Percentiles rank a stretch among this genome's conserved stretches.
Conservation (phyloP, 768 basidiomycete genomes). For the Mycena belliarum region DNA sequence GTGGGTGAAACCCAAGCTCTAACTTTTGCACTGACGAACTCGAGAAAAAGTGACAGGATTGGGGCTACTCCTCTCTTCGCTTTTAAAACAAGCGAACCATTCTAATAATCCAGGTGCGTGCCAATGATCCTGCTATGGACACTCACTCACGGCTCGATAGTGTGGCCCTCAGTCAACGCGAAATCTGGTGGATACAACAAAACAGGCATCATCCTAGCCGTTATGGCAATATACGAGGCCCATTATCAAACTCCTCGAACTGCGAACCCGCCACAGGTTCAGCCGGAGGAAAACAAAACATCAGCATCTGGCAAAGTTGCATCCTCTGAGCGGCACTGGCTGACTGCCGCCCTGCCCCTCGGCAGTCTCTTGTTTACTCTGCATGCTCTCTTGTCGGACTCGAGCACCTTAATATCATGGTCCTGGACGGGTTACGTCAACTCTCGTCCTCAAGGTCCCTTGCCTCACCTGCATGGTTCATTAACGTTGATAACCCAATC, state of each 20-base stretch:
- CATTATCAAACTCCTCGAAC: conserved; percentile 47
- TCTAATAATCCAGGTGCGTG: conserved; percentile 76
- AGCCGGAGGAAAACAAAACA: not conserved
- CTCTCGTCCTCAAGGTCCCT: conserved; percentile 60
- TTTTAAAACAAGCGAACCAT: conserved; percentile 77
- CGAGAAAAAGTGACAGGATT: conserved; percentile 54
- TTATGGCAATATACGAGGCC: conserved; percentile 59
- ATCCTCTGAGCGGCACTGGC: conserved; percentile 21
- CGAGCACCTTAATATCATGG: conserved; percentile 81
- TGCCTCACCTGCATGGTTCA: conserved; percentile 70
- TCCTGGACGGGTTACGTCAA: conserved; percentile 87
- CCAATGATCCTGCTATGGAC: not conserved
- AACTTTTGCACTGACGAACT: not conserved
- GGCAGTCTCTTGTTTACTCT: conserved; percentile 72
- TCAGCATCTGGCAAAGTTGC: not conserved
- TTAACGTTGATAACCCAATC: conserved; percentile 66
- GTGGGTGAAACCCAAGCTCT: conserved; percentile 35
- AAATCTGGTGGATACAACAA: conserved; percentile 72
- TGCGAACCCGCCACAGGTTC: conserved; percentile 20
- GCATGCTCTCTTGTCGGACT: conserved; percentile 72
- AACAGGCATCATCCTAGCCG: conserved; percentile 58
- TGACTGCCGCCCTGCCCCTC: conserved; percentile 52
- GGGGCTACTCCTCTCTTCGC: conserved; percentile 65
- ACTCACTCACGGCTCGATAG: conserved; percentile 34
- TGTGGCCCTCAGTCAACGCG: conserved; percentile 78